Base-by-base conservation (phyloP, 2,329 filamentous ascomycete genomes). In the Juglanconis oblonga region DNA sequence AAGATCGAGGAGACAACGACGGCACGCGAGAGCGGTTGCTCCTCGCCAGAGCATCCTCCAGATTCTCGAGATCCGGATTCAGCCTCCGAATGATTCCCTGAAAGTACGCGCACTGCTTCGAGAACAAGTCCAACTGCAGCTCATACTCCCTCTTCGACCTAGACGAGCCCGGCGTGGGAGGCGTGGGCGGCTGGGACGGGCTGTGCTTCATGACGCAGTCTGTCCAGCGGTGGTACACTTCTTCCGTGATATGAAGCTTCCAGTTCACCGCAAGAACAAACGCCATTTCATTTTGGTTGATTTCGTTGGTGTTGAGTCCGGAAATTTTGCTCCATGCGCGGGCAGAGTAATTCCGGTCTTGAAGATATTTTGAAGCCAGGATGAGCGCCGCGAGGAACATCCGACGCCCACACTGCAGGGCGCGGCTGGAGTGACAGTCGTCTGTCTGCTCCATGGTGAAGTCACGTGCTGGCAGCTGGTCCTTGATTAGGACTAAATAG, bases 281-380 rank as follows among this genome's bases (percentile, higher is more conserved):
- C 17, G 91, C 87, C 74, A 96, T 89, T 77, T 99, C 95, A 73
- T 98, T 98, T 71, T 92, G 89, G 76, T 98, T 98, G 75, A 99
- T 98, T 77, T 99, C 95, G 59, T 85, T 81, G 3, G 92, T 93
- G 72, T 91, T 92, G 59, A 99, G 81, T n/a, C 95, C 95, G 17
- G 95, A 98, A 68, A 99, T 99, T 81, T 97, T 98, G 75, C 94
- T 98, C 95, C 95, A 99, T 47, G 95, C 95, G 58, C 94, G 88
- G 52, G 95, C 92, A 13, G 95, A 98, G 76, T 96, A 99, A 77
- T 98, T 99, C 67, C 94, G 89, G 73, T 99, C 95, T 76, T 99
- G 95, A 51, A 99, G 81, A 73, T 98, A 99, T 79, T 99, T 99
- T 40, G 95, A 98, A 2, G 95, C 95, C 59, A 99, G 82, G 66